These are phyloP conservation scores for Xylaria sp. DNA, from an alignment of 2,329 filamentous ascomycete species.

Conservation along the genomic window DNA sequence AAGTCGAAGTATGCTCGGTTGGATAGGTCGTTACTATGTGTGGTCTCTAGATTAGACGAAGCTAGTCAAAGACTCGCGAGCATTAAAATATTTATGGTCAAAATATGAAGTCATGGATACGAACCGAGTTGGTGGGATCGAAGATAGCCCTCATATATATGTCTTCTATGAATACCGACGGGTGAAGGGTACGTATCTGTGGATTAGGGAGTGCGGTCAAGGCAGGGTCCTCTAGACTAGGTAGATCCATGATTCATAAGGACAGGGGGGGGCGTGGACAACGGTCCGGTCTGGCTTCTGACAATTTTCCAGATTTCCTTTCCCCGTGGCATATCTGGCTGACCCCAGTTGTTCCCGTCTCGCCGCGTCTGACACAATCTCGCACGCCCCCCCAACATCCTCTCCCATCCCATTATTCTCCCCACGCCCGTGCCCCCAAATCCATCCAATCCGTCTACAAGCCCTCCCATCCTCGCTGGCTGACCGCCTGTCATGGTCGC, in stretches of 20 bases:
- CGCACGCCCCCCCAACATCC: constrained; percentile 27
- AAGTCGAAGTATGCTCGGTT: constrained; percentile 11
- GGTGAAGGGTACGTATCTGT: constrained; percentile 36
- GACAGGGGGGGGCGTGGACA: constrained; percentile 32
- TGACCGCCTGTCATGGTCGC: constrained; percentile 49
- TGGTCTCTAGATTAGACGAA: constrained; percentile 17
- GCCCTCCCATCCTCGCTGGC: constrained; percentile 40
- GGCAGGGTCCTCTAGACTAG: constrained; percentile 26
- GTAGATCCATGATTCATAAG: constrained; percentile 37
- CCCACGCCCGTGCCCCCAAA: constrained; percentile 39
- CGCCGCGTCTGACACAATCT: constrained; percentile 37
- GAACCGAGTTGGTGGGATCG: constrained; percentile 41
- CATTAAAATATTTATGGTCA: constrained; percentile 40
- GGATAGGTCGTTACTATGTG: constrained; percentile 34
- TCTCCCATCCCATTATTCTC: constrained; percentile 27
- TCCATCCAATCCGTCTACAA: constrained; percentile 34
- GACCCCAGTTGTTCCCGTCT: constrained; percentile 36
- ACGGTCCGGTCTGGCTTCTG: constrained; percentile 37
- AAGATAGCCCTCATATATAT: constrained; percentile 49
- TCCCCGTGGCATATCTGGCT: constrained; percentile 36
- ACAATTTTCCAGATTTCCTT: constrained; percentile 40
- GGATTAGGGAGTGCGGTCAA: constrained; percentile 36
- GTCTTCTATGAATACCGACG: constrained; percentile 34
- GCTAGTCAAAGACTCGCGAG: constrained; percentile 29
- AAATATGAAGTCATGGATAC: constrained; percentile 43